Evolutionary conservation across 2,329 filamentous ascomycete genomes (phyloP), one percentile per base, ranked within the genome.

Genomic region (Neurospora sp.): DNA sequence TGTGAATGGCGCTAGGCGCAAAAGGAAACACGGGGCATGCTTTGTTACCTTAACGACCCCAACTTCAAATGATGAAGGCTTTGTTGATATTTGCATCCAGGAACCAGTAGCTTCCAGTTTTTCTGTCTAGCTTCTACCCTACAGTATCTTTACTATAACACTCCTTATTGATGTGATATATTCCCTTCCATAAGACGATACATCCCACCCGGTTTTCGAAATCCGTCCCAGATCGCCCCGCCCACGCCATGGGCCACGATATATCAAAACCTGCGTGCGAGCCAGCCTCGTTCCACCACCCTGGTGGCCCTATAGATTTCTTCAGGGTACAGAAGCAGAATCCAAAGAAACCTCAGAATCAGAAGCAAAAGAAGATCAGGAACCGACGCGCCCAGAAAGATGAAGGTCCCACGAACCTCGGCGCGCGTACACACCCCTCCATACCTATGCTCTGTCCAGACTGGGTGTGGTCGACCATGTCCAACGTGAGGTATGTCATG

Each of bases 381-480:
- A 33, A 17, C 2, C 52, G 52, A 36, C 52, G 52, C 52, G 52
- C 52, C 28, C 52, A 62, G 28, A 62, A 62, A 36, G 52, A 62
- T 62, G 23, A 62, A 62, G 52, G 52, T 0, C 52, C 52, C 33
- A 28, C 28, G 28, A 33, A 62, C 15, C 52, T 62, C 52, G 52
- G 52, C 6, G 52, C 52, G 8, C 52, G 52, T 10, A 62, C 52
- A 33, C 52, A 62, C 28, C 52, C 23, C 23, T 62, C 52, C 23
- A 62, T 62, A 62, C 52, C 52, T 33, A 62, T 62, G 52, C 52
- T 52, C 67, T 69, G 41, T 38, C 43, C 17, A 66, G 67, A 70
- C 69, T 46, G 67, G 67, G 41, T 67, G 41, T 57, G 68, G 69
- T 66, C 69, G 69, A 69, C 46, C 52, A 62, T 62, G 52, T 62